A percentile compares a stretch with the other conserved stretches of the same genome.
Conservation (phyloP, 1,284 basidiomycete species). For the Peniophora sp. region DNA sequence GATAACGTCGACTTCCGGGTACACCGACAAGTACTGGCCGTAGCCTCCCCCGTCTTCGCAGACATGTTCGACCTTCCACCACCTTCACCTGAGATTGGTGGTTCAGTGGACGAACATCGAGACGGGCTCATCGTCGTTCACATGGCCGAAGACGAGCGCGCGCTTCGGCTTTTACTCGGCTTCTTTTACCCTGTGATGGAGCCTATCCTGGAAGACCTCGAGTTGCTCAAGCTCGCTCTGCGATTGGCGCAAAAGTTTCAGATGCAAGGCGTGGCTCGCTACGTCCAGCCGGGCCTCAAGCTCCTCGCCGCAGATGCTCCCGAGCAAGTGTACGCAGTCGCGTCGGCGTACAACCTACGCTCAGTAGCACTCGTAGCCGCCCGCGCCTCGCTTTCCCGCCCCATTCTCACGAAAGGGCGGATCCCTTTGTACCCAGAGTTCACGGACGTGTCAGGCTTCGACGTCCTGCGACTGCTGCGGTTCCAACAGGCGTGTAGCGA, state of each 20-base stretch:
- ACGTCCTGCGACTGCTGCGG: neutral
- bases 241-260: neutral
- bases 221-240: neutral
- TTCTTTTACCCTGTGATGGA: constrained; percentile 30
- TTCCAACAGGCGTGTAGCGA: neutral
- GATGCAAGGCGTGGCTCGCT: neutral
- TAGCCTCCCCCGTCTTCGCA: neutral
- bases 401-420: neutral
- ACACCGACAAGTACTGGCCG: neutral
- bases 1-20: constrained; percentile 2
- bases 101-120: neutral
- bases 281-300: neutral
- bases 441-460: neutral
- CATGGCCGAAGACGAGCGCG: constrained; percentile 24
- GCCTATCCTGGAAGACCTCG: neutral
- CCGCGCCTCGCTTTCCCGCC: neutral
- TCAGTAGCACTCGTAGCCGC: neutral
- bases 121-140: constrained; percentile 15
- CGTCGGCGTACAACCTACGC: neutral
- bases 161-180: constrained; percentile 25
- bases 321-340: neutral
- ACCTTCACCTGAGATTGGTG: neutral
- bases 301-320: neutral
- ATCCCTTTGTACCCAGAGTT: neutral
- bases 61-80: constrained; percentile 1